phyloP scores from a whole-genome alignment of 169 alveolate species.

The Eimeria falciformis region DNA sequence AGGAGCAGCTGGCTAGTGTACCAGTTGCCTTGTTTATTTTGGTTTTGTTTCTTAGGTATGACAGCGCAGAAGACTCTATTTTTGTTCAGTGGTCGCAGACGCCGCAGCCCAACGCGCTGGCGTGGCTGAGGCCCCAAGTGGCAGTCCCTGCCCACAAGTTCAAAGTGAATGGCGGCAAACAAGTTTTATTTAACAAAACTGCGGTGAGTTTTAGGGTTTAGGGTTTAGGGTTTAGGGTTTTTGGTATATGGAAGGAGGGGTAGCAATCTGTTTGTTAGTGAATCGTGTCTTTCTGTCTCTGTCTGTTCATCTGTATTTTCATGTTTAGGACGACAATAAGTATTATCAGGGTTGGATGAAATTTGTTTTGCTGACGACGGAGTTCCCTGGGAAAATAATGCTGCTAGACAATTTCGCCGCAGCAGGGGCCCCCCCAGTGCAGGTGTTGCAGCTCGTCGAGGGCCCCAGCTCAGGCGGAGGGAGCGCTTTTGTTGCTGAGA shows the following conservation, averaged over 20 bases:
- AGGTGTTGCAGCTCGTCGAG: slow-evolving; percentile 23
- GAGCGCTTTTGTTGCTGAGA: neutral
- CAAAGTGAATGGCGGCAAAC: slow-evolving; percentile 63
- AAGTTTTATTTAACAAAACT: slow-evolving; percentile 7
- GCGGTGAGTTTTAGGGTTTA: slow-evolving; percentile 45
- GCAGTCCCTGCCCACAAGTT: slow-evolving; percentile 69
- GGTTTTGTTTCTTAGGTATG: slow-evolving; percentile 46
- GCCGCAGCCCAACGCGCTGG: slow-evolving; percentile 52
- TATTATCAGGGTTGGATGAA: slow-evolving; percentile 43
- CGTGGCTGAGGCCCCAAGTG: slow-evolving; percentile 71
- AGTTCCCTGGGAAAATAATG: slow-evolving; percentile 65
- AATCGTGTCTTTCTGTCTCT: neutral
- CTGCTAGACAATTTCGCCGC: slow-evolving; percentile 64
- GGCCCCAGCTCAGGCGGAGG: slow-evolving; percentile 2
- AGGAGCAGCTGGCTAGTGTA: neutral
- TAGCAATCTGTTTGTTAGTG: too few relatives aligned
- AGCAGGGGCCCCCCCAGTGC: slow-evolving; percentile 52
- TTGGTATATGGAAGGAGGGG: too few relatives aligned
- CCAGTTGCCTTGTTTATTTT: neutral
- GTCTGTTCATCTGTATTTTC: neutral
- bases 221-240: slow-evolving; percentile 58
- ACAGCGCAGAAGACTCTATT: neutral
- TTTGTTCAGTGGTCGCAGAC: slow-evolving; percentile 47
- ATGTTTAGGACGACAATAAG: slow-evolving; percentile 27
- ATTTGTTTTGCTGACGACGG: slow-evolving; percentile 30